phyloP scores from a whole-genome alignment of 192 early-diverging fungal genomes.

The Umbelopsis sp. region DNA sequence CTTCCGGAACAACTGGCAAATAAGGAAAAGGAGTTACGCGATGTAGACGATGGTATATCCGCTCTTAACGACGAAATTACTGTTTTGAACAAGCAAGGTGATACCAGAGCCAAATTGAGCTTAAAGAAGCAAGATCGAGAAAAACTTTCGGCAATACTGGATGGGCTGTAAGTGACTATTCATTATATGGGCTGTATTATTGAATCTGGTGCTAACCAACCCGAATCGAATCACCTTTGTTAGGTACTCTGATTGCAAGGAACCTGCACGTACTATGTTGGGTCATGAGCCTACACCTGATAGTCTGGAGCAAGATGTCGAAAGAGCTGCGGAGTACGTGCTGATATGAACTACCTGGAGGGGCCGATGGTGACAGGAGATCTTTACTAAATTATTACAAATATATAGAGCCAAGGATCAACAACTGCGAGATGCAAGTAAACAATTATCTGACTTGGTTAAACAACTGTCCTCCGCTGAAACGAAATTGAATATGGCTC shows the following conservation, averaged over 20 bases:
- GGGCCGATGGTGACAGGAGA: not conserved
- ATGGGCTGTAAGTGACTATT: not conserved
- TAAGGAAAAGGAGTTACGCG: constrained; percentile 5
- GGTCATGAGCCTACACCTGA: constrained; percentile 21
- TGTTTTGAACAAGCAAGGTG: constrained; percentile 59
- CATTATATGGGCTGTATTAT: not conserved
- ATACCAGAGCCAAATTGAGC: constrained; percentile 61
- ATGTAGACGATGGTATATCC: constrained; percentile 42
- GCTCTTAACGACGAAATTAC: constrained; percentile 57
- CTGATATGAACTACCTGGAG: not conserved
- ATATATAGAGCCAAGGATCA: not conserved
- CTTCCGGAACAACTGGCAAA: constrained; percentile 6
- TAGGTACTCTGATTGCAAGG: constrained; percentile 18
- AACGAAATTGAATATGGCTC: constrained; percentile 12
- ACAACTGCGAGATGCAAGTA: not conserved
- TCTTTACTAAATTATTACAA: not conserved
- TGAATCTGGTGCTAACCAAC: not conserved
- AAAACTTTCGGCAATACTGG: constrained; percentile 12
- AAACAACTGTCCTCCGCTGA: not conserved
- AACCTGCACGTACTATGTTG: not conserved
- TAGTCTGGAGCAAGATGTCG: constrained; percentile 21
- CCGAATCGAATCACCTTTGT: no score
- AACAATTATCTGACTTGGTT: not conserved
- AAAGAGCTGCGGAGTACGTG: not conserved
- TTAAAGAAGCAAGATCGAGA: constrained; percentile 58